Evolutionary conservation across 306 rosid genomes (phyloP), one percentile per base, ranked within the genome.

Genomic region (Pterocarpus macrocarpus): DNA sequence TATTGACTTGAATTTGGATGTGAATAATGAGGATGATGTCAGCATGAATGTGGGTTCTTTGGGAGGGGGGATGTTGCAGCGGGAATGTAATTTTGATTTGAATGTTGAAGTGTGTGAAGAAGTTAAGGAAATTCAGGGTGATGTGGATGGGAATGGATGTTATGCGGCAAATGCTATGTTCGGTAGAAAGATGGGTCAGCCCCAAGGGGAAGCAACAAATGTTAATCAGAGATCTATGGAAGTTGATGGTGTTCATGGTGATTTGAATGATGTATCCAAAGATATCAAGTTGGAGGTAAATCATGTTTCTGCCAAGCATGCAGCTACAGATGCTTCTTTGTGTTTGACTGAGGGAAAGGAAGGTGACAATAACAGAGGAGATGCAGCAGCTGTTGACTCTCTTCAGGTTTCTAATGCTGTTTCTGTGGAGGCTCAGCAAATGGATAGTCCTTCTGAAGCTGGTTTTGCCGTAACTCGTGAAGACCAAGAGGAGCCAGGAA

Each of bases 1-100:
- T 53, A 87, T 95, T 76, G 99, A 95, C 82, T 88, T 95, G 85
- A 95, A 95, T 82, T 83, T 93, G 88, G 97, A 85, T 72, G 97
- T 73, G 17, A 83, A 28, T 87, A 84, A 77, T 58, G 97, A 90
- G 50, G 87, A 72, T 45, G 93, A 86, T 72, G 89, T 81, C 57
- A 74, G 80, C 74, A 44, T 35, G 62, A 61, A 50, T 64, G 80
- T 47, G 52, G 64, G 64, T 39, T 35, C 64, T 77, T 36, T 73
- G 72, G 79, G 62, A 35, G 86, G 73, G 50, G 89, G 55, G 76
- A 78, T 12, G 0, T 63, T 76, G 81, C 84, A 79, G 85, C 87
- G 82, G 87, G 89, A 88, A 44, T 87, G 96, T 49, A 63, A 73
- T 56, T 91, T 95, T 83, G 99, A 95, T 88, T 91, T 95, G 86